A percentile compares a stretch with the other conserved stretches of the same genome.
Conservation (phyloP, 352 stramenopile genomes). For the Blastocystis sp. region DNA sequence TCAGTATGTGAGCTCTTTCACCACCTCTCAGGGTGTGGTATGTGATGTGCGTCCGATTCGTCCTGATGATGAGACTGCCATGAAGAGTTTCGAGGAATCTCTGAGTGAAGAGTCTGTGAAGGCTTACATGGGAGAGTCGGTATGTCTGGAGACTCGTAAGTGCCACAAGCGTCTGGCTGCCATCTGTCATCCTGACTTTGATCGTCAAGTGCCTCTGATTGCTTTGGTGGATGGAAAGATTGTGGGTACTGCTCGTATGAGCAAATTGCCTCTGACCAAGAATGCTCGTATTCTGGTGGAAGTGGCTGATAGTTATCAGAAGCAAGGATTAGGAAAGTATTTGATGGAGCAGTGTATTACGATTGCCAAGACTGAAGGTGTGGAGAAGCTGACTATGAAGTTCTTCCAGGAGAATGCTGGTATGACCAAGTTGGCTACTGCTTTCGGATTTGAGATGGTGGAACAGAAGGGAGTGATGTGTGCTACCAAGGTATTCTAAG, state of each 20-base stretch:
- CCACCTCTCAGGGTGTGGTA: not conserved
- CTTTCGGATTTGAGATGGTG: constrained; percentile 2
- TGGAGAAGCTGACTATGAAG: constrained; percentile 27
- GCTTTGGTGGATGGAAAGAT: constrained; percentile 15
- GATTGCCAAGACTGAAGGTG: constrained; percentile 6
- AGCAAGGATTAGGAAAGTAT: constrained; percentile 53
- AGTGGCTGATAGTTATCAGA: constrained; percentile 22
- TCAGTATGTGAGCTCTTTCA: constrained; percentile 25
- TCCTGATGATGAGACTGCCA: constrained; percentile 31
- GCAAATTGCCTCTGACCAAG: constrained; percentile 9
- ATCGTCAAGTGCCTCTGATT: constrained; percentile 31
- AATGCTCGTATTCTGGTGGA: not conserved
- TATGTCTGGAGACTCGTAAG: not conserved
- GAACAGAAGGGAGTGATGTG: constrained; percentile 15
- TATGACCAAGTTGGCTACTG: constrained; percentile 20
- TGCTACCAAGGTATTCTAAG: constrained; percentile 31
- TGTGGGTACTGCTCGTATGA: not conserved
- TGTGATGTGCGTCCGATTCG: constrained; percentile 21
- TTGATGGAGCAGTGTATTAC: constrained; percentile 11
- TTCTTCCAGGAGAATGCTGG: constrained; percentile 31
- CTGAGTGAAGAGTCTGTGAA: constrained; percentile 25
- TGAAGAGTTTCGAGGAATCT: constrained; percentile 24
- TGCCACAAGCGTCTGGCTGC: constrained; percentile 8
- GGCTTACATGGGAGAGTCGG: constrained; percentile 14
- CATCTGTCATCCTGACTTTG: constrained; percentile 21